A percentile compares a stretch with the other conserved stretches of the same genome.
Evolutionary conservation across 2,329 filamentous ascomycete species (phyloP).

Genomic region (Diplodia seriata): DNA sequence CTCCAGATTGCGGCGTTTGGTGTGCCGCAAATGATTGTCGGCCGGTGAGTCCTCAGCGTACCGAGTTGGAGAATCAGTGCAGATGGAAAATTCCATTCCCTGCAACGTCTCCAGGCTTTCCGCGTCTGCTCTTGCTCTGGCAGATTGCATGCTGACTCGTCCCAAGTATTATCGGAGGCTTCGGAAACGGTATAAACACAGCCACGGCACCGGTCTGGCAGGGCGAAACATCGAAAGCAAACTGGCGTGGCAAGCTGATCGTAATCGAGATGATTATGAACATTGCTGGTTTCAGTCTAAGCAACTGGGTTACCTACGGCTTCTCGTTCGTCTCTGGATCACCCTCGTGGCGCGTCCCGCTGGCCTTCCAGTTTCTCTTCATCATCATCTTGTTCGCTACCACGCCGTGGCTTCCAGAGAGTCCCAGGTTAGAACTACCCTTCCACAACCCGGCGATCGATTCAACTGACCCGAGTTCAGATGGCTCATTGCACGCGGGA

Average conservation of each 20-base stretch:
- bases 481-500: conserved; percentile 56
- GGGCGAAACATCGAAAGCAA: conserved; percentile 56
- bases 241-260: conserved; percentile 54
- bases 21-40: conserved; percentile 59
- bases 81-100: too few relatives aligned
- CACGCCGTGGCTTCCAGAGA: conserved; percentile 57
- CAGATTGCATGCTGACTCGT: neutral
- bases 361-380: conserved; percentile 60
- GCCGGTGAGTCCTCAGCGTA: conserved; percentile 38
- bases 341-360: conserved; percentile 55
- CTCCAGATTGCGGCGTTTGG: conserved; percentile 56
- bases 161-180: conserved; percentile 52
- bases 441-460: too few relatives aligned
- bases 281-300: conserved; percentile 58
- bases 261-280: conserved; percentile 60
- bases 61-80: too few relatives aligned
- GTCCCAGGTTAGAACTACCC: conserved; percentile 41
- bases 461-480: conserved; percentile 2
- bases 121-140: neutral
- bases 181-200: conserved; percentile 61
- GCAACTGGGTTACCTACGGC: conserved; percentile 62
- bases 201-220: conserved; percentile 60
- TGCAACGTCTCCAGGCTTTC: too few relatives aligned
- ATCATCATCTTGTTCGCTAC: conserved; percentile 55
- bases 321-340: conserved; percentile 55